A percentile compares a stretch with the other conserved stretches of the same genome.
Conservation (phyloP, 495 filamentous ascomycete species). For the Xylaria grammica region DNA sequence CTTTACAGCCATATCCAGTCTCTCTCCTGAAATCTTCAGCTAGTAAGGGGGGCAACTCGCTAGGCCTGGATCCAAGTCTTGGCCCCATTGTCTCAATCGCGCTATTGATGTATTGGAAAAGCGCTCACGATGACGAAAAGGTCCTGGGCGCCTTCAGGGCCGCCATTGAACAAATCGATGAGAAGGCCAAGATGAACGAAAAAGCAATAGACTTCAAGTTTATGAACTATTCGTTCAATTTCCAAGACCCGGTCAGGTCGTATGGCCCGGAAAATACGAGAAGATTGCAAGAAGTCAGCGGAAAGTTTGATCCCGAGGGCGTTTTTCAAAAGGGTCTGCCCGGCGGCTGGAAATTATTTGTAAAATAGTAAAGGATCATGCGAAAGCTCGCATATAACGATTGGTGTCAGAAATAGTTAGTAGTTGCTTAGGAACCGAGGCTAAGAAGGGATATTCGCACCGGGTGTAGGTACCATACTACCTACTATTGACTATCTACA, state of each 20-base stretch:
- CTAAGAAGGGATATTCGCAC: too few species aligned
- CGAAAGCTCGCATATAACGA: too few species aligned
- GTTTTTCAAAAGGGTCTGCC: conserved; percentile 51
- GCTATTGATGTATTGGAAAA: conserved; percentile 23
- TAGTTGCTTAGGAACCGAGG: too few species aligned
- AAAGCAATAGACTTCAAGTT: conserved; percentile 32
- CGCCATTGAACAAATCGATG: conserved; percentile 18
- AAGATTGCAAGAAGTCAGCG: conserved; percentile 40
- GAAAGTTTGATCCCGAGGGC: conserved; percentile 54
- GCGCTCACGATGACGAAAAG: background rate
- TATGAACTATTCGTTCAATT: conserved; percentile 47
- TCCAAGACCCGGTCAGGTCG: conserved; percentile 51
- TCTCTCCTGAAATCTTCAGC: conserved; percentile 26
- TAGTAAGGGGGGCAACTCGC: conserved; percentile 35
- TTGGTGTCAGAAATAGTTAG: too few species aligned
- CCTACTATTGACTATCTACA: too few species aligned
- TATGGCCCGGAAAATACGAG: conserved; percentile 53
- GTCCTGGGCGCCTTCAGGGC: conserved; percentile 5
- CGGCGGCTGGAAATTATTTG: conserved; percentile 31
- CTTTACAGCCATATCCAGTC: conserved; percentile 35
- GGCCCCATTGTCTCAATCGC: conserved; percentile 25
- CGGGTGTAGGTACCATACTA: too few species aligned
- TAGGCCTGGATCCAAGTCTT: conserved; percentile 27
- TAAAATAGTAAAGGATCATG: too few species aligned
- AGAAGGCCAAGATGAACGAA: conserved; percentile 25